Evolutionary conservation across 768 basidiomycete genomes (phyloP), one percentile per base, ranked within the genome.

Genomic region (Tylopilus sp.): DNA sequence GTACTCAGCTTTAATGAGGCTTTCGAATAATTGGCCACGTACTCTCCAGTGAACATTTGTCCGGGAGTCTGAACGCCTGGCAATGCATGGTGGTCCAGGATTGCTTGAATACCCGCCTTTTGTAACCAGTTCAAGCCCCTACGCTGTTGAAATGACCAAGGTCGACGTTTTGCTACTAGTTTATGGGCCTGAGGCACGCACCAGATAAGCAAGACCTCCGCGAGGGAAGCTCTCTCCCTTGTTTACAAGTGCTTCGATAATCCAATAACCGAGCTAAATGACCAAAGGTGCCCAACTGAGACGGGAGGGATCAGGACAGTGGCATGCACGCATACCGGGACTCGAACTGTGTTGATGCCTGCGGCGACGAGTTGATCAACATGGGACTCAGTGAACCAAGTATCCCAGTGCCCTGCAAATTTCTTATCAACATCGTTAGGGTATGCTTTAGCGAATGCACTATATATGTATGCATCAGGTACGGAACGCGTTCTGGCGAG

Each of bases 251-350:
- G 73, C 75, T 62, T 91, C 89, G 8, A 91, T 71, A 42, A 91
- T 82, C 89, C 89, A 91, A 63, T 85, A 91, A 0, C 89, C 88
- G 36, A 91, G 79, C 87, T 89, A 36, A 40, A 53, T 11, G 13
- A 36, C 43, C 11, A 11, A 35, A 41, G 3, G n/a, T 1, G 10
- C n/a, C 7, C 7, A 10, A 15, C 53, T 35, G 40, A 43, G 33
- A 40, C 10, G 31, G 5, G 21, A 28, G 28, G 23, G 0, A 21
- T 22, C n/a, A 20, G 1, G 20, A 39, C 11, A 5, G 10, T 21
- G 15, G 5, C 2, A 13, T n/a, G 38, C 12, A 18, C 50, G 48
- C 82, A 52, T 57, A 88, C 87, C 1, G 89, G 89, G 57, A 91
- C 73, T 28, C 89, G 82, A 53, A 87, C 85, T 17, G 86, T 86